Base-by-base conservation (phyloP, 2,329 filamentous ascomycete genomes). In the Clathrospora elynae region DNA sequence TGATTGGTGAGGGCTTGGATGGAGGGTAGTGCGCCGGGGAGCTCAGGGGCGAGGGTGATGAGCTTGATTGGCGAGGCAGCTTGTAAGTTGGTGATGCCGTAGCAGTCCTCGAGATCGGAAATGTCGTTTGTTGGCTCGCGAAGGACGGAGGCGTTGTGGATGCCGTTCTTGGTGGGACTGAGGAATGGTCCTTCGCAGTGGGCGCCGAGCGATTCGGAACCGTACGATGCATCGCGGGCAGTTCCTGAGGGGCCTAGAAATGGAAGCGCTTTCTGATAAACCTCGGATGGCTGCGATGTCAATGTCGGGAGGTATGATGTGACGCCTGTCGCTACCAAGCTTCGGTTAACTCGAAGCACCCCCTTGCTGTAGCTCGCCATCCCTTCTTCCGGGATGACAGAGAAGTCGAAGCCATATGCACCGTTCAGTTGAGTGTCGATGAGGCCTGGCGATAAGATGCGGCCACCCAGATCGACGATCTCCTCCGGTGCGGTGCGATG, bases 361-460 rank as follows among this genome's bases (percentile, higher is more conserved):
- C 82, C 84, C 67, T 88, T 86, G 44, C 81, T 80, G 61, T 95
- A 96, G 36, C 80, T 77, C 19, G 77, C 72, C 24, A 57, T 36
- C 4, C 58, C 64, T 59, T 86, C 82, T 11, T 84, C 70, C n/a
- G 87, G 82, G 7, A 90, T 77, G 1, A 84, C 83, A 3, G 89
- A 93, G 69, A 95, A 96, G 74, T 96, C 92, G 76, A 96, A 95
- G 42, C 90, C 90, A 61, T 90, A 92, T 7, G 88, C 90, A 33
- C 91, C 91, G 62, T 96, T 96, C 57, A 96, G 83, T 71, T 96
- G 91, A 37, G 87, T 86, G 55, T 96, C 91, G 58, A 96, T 93
- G 64, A 96, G 79, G 17, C 91, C 91, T 0, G 91, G 90, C 0
- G 87, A 83, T 13, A 96, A 68, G 54, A 96, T 92, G 59, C 88